Conservation (phyloP, 805 yeast species). For the Jamesozyma jinghongensis region DNA sequence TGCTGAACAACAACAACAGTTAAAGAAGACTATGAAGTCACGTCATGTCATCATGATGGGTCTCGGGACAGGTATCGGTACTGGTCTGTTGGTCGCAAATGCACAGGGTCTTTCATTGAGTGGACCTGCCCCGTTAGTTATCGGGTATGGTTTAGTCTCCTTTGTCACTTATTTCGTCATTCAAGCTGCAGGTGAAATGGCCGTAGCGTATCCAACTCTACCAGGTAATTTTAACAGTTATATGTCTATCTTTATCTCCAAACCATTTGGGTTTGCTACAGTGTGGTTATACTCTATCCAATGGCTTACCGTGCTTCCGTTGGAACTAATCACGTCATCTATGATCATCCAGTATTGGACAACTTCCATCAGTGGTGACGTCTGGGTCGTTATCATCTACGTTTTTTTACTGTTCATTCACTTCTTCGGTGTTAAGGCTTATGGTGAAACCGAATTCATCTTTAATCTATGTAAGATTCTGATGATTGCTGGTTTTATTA, state of each 20-base stretch:
- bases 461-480: conserved; percentile 47
- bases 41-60: conserved; percentile 66
- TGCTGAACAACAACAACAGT: conserved; percentile 7
- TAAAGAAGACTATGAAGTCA: conserved; percentile 18
- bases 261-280: conserved; percentile 62
- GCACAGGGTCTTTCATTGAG: conserved; percentile 38
- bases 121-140: conserved; percentile 40
- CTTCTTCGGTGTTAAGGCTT: conserved; percentile 53
- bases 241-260: conserved; percentile 42
- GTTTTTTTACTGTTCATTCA: conserved; percentile 42
- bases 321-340: conserved; percentile 54
- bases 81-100: conserved; percentile 53
- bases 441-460: conserved; percentile 60
- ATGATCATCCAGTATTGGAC: conserved; percentile 47
- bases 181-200: conserved; percentile 40
- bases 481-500: conserved; percentile 50
- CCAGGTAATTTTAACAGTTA: conserved; percentile 36
- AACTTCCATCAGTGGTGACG: conserved; percentile 38
- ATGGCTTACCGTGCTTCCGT: conserved; percentile 54
- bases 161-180: conserved; percentile 49
- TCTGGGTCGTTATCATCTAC: conserved; percentile 49
- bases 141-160: conserved; percentile 50
- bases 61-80: conserved; percentile 76
- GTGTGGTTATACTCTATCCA: conserved; percentile 63
- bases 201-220: conserved; percentile 33